phyloP scores from a whole-genome alignment of 352 stramenopile species.

The Globisporangium alternatum region DNA sequence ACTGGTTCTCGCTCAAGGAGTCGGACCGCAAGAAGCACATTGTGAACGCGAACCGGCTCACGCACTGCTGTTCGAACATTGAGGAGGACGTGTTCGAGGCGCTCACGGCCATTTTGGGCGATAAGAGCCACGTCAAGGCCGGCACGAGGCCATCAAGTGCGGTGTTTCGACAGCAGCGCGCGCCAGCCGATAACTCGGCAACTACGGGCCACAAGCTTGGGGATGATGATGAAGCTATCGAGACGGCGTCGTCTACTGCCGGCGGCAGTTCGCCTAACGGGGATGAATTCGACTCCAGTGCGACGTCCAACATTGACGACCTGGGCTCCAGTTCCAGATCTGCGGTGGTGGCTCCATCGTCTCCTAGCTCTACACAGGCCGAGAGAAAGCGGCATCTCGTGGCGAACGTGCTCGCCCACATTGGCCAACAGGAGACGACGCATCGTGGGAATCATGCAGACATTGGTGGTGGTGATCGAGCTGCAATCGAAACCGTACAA shows the following conservation, averaged over 20 bases:
- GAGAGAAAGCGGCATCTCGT: slow-evolving; percentile 13
- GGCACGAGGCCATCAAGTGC: slow-evolving; percentile 10
- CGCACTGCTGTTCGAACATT: slow-evolving; percentile 18
- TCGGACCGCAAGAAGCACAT: slow-evolving; percentile 20
- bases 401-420: slow-evolving; percentile 14
- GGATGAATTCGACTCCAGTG: not conserved
- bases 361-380: not conserved
- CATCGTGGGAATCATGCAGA: not conserved
- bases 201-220: not conserved
- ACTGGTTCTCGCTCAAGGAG: slow-evolving; percentile 17
- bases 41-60: slow-evolving; percentile 9
- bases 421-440: slow-evolving; percentile 6
- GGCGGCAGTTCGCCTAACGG: not conserved
- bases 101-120: slow-evolving; percentile 9
- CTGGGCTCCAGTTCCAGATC: not conserved
- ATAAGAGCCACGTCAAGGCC: not conserved
- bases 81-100: slow-evolving; percentile 17
- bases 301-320: slow-evolving; percentile 3
- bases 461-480: not conserved
- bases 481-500: no score
- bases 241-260: slow-evolving; percentile 1
- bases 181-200: not conserved
- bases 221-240: not conserved
- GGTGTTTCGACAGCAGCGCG: slow-evolving; percentile 6
- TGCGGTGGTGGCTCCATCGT: not conserved